Base-by-base conservation (phyloP, 768 basidiomycete species). In the Phanerodontia chrysosporium region DNA sequence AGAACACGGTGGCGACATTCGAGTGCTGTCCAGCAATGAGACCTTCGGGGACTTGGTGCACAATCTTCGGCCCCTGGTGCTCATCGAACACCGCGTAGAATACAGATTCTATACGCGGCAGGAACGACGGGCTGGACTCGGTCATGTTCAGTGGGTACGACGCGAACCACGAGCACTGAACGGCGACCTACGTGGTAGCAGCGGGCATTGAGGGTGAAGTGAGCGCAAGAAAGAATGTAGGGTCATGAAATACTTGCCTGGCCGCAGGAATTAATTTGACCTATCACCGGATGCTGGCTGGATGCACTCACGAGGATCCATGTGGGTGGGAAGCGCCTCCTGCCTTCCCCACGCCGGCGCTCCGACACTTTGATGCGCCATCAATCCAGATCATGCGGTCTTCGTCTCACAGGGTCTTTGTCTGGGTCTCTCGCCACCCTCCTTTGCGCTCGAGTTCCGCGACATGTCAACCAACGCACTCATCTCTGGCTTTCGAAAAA, bases 31-130 rank as follows among this genome's bases (percentile, higher is more conserved):
- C 51, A 16, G 86, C 81, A 62, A 96, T 92, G 52, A 94, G 84
- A 45, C 87, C 92, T 70, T 97, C 96, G 1, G 96, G 96, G 7
- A 97, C 94, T 74, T 98, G 95, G 67, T 89, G 90, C 4, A 92
- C 85, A 48, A 98, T 89, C 67, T 91, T 91, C 2, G 94, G 91
- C 1, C 97, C 96, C 56, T 89, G 84, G 5, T 75, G 76, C 36
- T 87, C 80, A 73, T 98, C 93, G 70, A 99, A 98, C 14, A 90
- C 85, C 3, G 95, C 89, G 68, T 97, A 98, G 76, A 98, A 98
- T 14, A 96, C 89, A 12, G 92, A 94, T 65, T 87, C 85, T 58
- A 92, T 89, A 18, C 78, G 75, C 36, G 90, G 90, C 48, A 88
- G 80, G 73, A 89, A 93, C 10, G 90, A 92, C 70, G 86, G 85